Evolutionary conservation across 2,329 filamentous ascomycete species (phyloP).

Genomic region (Xylariaceae sp.): DNA sequence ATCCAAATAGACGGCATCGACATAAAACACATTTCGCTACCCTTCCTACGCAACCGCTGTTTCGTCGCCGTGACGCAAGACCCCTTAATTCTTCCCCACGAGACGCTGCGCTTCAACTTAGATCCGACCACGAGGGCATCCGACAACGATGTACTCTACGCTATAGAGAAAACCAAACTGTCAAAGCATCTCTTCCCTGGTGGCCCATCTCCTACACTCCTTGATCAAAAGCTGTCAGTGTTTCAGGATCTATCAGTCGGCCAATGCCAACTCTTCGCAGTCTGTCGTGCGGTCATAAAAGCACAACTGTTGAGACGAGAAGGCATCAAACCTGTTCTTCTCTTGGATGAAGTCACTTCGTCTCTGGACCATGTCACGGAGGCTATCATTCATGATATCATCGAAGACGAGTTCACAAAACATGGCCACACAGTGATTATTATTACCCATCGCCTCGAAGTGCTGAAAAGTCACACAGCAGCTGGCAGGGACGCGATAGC

Average conservation of each 20-base stretch:
- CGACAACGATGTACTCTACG: slow-evolving; percentile 17
- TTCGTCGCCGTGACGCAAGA: slow-evolving; percentile 34
- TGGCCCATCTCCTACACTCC: slow-evolving; percentile 9
- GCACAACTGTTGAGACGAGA: slow-evolving; percentile 5
- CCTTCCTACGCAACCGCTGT: slow-evolving; percentile 23
- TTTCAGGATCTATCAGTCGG: slow-evolving; percentile 31
- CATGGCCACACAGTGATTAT: slow-evolving; percentile 32
- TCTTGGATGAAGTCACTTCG: slow-evolving; percentile 32
- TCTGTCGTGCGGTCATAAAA: slow-evolving; percentile 30
- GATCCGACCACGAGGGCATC: slow-evolving; percentile 20
- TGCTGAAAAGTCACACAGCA: slow-evolving; percentile 21
- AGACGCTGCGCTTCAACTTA: slow-evolving; percentile 29
- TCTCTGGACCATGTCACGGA: slow-evolving; percentile 34
- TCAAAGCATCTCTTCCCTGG: slow-evolving; percentile 1
- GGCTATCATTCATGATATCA: slow-evolving; percentile 28
- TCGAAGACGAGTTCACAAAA: slow-evolving; percentile 27
- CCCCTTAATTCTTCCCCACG: slow-evolving; percentile 21
- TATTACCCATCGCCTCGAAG: slow-evolving; percentile 32
- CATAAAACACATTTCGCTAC: slow-evolving; percentile 20
- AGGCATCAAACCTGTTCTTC: slow-evolving; percentile 27
- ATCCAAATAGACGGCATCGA: slow-evolving; percentile 30
- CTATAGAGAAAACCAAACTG: slow-evolving; percentile 2
- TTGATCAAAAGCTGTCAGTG: slow-evolving; percentile 24
- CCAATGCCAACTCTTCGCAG: slow-evolving; percentile 31
- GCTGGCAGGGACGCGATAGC: slow-evolving; percentile 25